Base-by-base conservation (phyloP, 768 basidiomycete species). In the Lactarius evosmus region DNA sequence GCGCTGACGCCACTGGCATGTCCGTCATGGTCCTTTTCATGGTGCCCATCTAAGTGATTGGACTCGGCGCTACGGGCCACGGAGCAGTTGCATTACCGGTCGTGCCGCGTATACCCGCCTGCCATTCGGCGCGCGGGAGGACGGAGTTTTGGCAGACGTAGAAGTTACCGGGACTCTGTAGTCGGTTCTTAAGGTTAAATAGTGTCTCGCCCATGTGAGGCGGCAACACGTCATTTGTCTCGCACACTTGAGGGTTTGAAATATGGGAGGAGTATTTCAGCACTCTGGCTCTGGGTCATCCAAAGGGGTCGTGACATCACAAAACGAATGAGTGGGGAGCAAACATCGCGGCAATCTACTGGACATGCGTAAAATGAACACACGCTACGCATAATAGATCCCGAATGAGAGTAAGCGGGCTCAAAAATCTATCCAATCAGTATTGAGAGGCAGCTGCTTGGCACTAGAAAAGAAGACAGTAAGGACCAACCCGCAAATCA, bases 401-500 rank as follows among this genome's bases (percentile, higher is more conserved):
- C 51, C 22, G 19, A 63, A 22, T 41, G 16, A 8, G 4, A 58
- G 50, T n/a, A n/a, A 49, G 9, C 33, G 12, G 27, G 25, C 38
- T 53, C 17, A 25, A 34, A 30, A 6, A 27, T 16, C 33, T 29
- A 54, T 55, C n/a, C n/a, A 0, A 46, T 65, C 50, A 69, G 60
- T 69, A 69, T n/a, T 67, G 68, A n/a, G 68, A 63, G 33, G 68
- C 68, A 27, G 68, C 66, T 30, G 62, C 49, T 59, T 69, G 66
- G 50, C 68, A 69, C 68, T 69, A 32, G 5, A 33, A 49, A 53
- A 32, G 27, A 22, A 19, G 9, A 27, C 12, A 16, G 30, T 60
- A 33, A 68, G 49, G 8, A 38, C 16, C 9, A 50, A 34, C 8
- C 16, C 11, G 33, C 32, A 17, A 2, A 12, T 34, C 1, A 44